phyloP scores from a whole-genome alignment of 1,284 basidiomycete species.

The Microbotryum saponariae region DNA sequence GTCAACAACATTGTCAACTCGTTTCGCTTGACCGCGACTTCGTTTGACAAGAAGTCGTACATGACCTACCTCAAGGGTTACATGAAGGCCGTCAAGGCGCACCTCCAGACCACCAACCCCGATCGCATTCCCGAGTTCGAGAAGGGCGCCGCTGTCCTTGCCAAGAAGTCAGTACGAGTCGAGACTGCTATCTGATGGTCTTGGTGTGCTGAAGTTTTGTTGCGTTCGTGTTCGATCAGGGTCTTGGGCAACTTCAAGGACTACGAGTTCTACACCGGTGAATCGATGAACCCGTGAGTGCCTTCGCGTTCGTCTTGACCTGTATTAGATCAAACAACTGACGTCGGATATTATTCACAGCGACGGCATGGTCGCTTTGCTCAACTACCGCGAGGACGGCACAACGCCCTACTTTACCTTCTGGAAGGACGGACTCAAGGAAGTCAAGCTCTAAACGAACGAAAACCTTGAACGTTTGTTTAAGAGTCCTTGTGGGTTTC shows the following conservation, averaged over 20 bases:
- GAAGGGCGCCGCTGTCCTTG: slow-evolving; percentile 65
- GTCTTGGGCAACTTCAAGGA: slow-evolving; percentile 83
- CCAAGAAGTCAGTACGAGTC: slow-evolving; percentile 49
- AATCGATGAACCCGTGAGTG: slow-evolving; percentile 51
- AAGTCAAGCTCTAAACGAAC: slow-evolving; percentile 16
- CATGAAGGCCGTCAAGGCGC: slow-evolving; percentile 69
- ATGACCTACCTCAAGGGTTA: slow-evolving; percentile 76
- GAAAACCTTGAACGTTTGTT: too few species aligned
- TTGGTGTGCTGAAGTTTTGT: neutral
- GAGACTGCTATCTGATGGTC: neutral
- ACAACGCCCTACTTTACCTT: slow-evolving; percentile 71
- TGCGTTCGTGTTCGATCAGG: slow-evolving; percentile 22
- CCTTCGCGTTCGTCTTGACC: too few species aligned
- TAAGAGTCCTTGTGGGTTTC: too few species aligned
- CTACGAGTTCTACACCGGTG: slow-evolving; percentile 82
- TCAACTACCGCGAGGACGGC: slow-evolving; percentile 56
- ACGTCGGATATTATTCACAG: neutral
- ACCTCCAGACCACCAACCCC: slow-evolving; percentile 54
- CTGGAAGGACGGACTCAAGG: slow-evolving; percentile 56
- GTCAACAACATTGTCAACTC: slow-evolving; percentile 93
- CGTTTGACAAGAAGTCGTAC: slow-evolving; percentile 88
- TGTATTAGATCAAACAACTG: neutral
- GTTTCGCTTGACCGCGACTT: slow-evolving; percentile 76
- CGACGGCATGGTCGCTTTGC: slow-evolving; percentile 49
- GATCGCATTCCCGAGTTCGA: slow-evolving; percentile 74